Evolutionary conservation across 1,284 basidiomycete species (phyloP), one percentile per base, ranked within the genome.

Genomic region (Leccinum fallax): DNA sequence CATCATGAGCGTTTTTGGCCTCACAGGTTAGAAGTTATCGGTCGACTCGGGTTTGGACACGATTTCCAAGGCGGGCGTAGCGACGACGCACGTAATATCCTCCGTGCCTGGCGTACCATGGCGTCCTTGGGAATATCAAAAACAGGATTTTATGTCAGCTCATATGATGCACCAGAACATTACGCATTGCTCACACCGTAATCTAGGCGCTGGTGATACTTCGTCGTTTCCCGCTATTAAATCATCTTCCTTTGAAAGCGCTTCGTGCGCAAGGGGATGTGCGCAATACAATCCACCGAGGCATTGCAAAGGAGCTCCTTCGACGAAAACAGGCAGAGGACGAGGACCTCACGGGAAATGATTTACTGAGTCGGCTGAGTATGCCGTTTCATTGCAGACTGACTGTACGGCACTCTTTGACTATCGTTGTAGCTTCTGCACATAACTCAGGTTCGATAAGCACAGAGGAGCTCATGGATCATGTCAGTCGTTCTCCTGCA

Each of bases 11-110:
- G 6, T 51, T 43, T 5, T 51, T 24, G 46, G 21, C 21, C 11
- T 43, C 4, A 4, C 46, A 62, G 61, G 3, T n/a, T 55, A 5
- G 59, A 62, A 16, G 53, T 30, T 9, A 62, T 62, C 24, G 53
- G 59, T 36, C 59, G 61, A 7, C 61, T 62, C 10, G 61, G 61
- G 3, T 62, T 62, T 53, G 61, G 61, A 28, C 53, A 62, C n/a
- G 59, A 62, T 34, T 62, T 62, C 28, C 53, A 61, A 36, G 61
- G 59, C 4, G 59, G 48, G 4, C 61, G 53, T 9, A 61, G 61
- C 24, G 21, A 55, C 11, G 3, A 26, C 26, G 26, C 7, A 28
- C 28, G 8, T 11, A 61, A 52, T 24, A 62, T 62, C 16, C 49
- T 61, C 8, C 24, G 36, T 43, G 53, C 61, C 8, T 62, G 61